Evolutionary conservation across 108 stramenopile species (phyloP), one percentile per base, ranked within the genome.

Genomic region (Schizochytrium sp.): DNA sequence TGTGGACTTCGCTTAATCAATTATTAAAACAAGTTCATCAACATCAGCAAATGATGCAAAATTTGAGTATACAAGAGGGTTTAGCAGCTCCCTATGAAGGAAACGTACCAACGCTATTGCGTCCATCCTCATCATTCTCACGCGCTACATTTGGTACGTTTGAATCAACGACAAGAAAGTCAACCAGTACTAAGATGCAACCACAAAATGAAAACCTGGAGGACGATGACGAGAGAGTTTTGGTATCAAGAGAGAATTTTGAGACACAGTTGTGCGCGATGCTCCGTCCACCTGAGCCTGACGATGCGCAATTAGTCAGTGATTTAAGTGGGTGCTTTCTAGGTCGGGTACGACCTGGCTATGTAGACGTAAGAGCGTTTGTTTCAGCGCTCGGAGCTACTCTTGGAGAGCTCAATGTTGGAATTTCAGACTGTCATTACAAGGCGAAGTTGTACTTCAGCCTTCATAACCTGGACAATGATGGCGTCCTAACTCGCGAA

Each of bases 351-450:
- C 53, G 47, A 5, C 47, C 50, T 53, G 28, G 47, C 5, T 12
- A 7, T 5, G 76, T 83, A 10, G 53, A 49, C 50, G 47, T 28
- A 5, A 47, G 76, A n/a, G 47, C 76, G 12, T 83, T 83, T 42
- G 76, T 83, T 10, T 49, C 53, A 5, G 76, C 76, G 10, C 76
- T 83, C 5, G 76, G 50, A 17, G 47, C 17, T 5, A 55, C 76
- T n/a, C 76, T 83, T 42, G 53, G 76, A 10, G 76, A 83, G 76
- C 76, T 83, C 10, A 83, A 83, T 28, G 76, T 83, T 47, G 76
- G 76, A 0, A 83, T 83, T 55, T 83, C 76, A n/a, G 76, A 83
- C 10, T 83, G 50, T 42, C 47, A 3, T 42, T 38, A 49, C 47
- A 83, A 83, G 53, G 76, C 15, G 8, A 49, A 55, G 15, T 42